Base-by-base conservation (phyloP, 179 eudicot genomes). In the Amaranthus tricolor region DNA sequence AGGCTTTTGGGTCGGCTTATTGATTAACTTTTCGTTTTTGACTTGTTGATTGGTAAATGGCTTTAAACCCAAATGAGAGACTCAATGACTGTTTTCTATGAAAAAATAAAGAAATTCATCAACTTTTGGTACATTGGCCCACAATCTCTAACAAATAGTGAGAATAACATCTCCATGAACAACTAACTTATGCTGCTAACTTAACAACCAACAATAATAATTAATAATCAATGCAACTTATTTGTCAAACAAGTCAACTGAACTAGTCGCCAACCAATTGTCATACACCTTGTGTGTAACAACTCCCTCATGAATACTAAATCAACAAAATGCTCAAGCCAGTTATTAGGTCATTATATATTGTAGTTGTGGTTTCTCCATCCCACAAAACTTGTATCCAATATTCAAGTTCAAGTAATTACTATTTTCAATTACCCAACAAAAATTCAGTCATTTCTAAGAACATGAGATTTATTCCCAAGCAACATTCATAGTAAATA, bases 321-420 rank as follows among this genome's bases (percentile, higher is more conserved):
- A 31, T 1, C 40, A 31, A 31, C 40, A 31, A 2, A 31, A 31
- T 31, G 40, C 40, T 31, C 40, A 21, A 68, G 55, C 55, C 24
- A 51, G 31, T 48, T 1, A 14, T 19, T 9, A 50, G 13, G 56
- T 8, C 6, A 48, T 17, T 49, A 49, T 48, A 67, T 51, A 21
- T 51, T 51, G 58, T 68, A 59, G 72, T 19, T 50, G n/a, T 11
- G 57, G 71, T 11, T 51, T 50, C 9, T 50, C 71, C 71, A 50
- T 6, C 58, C 15, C 6, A 20, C 45, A 9, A 11, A 19, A 66
- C 54, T 48, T 3, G 17, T 66, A 31, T 19, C 31, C 47, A 17
- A 66, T 31, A 31, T 31, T 31, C 12, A 43, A 14, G 16, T 63
- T 19, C 50, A n/a, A 66, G 40, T 5, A 60, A 21, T 14, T 48